Evolutionary conservation across 164 flowering plant genomes (phyloP).

Genomic region (Chimonanthus praecox): DNA sequence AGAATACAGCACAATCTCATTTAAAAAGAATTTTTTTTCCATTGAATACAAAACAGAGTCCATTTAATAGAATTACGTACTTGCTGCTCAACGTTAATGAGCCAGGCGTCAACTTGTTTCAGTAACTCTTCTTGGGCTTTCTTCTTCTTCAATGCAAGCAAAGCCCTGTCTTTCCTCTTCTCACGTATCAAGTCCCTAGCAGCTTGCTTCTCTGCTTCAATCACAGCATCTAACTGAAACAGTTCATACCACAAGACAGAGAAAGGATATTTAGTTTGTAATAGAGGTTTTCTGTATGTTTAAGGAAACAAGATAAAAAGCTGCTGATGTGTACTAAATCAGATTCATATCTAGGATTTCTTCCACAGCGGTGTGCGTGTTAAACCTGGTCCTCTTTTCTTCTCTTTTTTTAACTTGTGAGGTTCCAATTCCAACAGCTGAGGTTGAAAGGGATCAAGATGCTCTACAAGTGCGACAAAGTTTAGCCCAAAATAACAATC

Average conservation of each 20-base stretch:
- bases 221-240: constrained; percentile 74
- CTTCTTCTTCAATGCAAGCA: constrained; percentile 90
- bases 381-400: no score
- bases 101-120: constrained; percentile 93
- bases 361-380: neutral
- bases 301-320: neutral
- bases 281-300: no score
- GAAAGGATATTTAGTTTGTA: neutral
- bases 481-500: no score
- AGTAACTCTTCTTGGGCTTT: constrained; percentile 82
- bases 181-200: constrained; percentile 83
- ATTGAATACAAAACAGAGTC: neutral
- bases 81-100: constrained; percentile 92
- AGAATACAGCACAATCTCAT: neutral
- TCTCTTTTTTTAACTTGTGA: no score
- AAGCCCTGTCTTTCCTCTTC: constrained; percentile 93
- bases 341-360: neutral
- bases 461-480: no score
- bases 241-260: neutral
- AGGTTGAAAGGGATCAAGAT: no score
- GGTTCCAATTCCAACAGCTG: no score
- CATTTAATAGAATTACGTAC: constrained; percentile 30
- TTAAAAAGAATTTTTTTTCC: neutral
- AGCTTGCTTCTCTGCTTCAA: constrained; percentile 98
- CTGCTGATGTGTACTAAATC: neutral